Evolutionary conservation across 2,329 filamentous ascomycete genomes (phyloP).

Genomic region (Penicillium brasilianum): DNA sequence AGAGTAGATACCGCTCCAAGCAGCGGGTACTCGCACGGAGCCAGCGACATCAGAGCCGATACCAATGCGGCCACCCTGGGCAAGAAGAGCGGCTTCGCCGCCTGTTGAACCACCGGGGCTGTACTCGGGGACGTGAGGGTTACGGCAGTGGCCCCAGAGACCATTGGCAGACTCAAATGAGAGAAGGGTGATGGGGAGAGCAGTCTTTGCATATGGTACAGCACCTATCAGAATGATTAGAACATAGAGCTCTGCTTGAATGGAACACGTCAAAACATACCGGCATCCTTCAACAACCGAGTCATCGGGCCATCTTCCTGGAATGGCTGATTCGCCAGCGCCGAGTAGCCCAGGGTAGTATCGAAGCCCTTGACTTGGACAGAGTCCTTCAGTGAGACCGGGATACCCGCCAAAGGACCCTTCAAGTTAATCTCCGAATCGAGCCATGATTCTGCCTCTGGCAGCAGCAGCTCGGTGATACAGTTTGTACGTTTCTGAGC

Average conservation of each 20-base stretch:
- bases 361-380: constrained; percentile 84
- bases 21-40: constrained; percentile 82
- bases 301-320: constrained; percentile 73
- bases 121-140: constrained; percentile 83
- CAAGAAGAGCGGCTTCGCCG: constrained; percentile 81
- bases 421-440: constrained; percentile 69
- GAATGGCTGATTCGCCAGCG: constrained; percentile 70
- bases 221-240: constrained; percentile 60
- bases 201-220: constrained; percentile 91
- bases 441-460: constrained; percentile 76
- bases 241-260: background rate
- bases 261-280: constrained; percentile 33
- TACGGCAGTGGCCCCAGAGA: constrained; percentile 81
- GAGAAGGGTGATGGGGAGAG: constrained; percentile 81
- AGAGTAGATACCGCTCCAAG: constrained; percentile 88
- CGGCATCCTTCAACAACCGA: constrained; percentile 80
- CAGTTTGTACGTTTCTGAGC: constrained; percentile 89
- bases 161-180: constrained; percentile 82
- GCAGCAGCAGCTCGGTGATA: constrained; percentile 82
- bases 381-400: constrained; percentile 79
- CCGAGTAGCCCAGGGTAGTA: constrained; percentile 78
- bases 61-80: constrained; percentile 81
- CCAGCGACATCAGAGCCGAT: constrained; percentile 92
- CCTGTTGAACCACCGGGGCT: constrained; percentile 88
- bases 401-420: constrained; percentile 84